Evolutionary conservation across 176 grass and related monocot species (phyloP).

Genomic region (Eragrostis curvula): DNA sequence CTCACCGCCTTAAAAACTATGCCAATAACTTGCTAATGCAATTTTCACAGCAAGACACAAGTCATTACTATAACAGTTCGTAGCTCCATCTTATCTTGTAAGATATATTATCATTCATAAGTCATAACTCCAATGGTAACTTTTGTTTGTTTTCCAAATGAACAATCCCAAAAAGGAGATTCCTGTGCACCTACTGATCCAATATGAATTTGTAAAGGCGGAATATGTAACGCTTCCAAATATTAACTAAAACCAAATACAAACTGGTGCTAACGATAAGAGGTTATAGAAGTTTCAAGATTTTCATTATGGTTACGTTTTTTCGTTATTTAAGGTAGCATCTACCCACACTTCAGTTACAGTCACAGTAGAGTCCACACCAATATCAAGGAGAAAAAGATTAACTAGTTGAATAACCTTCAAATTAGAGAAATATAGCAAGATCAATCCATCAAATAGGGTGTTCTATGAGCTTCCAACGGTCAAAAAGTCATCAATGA

Average conservation of each 20-base stretch:
- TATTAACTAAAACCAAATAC: background rate
- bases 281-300: background rate
- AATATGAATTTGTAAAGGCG: background rate
- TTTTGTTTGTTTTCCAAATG: background rate
- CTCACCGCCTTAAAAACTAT: too few species aligned
- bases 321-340: background rate
- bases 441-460: constrained; percentile 10
- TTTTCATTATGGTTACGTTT: background rate
- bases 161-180: background rate
- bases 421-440: background rate
- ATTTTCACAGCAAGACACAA: background rate
- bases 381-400: background rate
- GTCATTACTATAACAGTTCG: background rate
- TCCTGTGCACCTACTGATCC: background rate
- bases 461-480: constrained; percentile 10
- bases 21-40: background rate
- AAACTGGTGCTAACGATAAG: background rate
- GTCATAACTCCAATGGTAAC: background rate
- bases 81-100: background rate
- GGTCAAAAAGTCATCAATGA: background rate
- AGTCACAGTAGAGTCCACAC: background rate
- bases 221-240: constrained; percentile 9
- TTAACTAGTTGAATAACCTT: constrained; percentile 2
- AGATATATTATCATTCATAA: background rate
- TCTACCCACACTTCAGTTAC: background rate